Conservation (phyloP, 2,329 filamentous ascomycete species). For the Tympanopsis confertula region DNA sequence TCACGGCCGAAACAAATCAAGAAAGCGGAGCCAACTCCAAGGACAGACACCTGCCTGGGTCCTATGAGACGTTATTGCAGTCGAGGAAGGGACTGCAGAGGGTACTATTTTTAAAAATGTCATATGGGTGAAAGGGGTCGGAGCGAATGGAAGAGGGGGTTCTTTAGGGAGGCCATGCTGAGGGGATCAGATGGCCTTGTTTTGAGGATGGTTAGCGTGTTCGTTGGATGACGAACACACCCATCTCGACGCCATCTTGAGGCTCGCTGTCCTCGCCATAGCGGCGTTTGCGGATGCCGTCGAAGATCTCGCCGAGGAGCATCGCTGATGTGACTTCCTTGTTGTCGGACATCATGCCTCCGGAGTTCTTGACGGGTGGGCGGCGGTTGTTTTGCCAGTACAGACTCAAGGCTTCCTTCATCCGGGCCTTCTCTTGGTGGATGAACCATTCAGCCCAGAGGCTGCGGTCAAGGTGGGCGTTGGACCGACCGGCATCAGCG, state of each 20-base stretch:
- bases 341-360: slow-evolving; percentile 13
- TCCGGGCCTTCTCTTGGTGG: slow-evolving; percentile 48
- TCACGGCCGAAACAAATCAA: too few relatives aligned
- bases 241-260: slow-evolving; percentile 28
- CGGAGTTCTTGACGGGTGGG: slow-evolving; percentile 14
- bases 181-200: too few relatives aligned
- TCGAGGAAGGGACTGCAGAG: too few relatives aligned
- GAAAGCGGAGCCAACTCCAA: too few relatives aligned
- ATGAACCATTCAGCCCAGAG: slow-evolving; percentile 55
- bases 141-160: too few relatives aligned
- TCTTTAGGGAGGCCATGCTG: too few relatives aligned
- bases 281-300: slow-evolving; percentile 39
- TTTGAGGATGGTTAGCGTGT: slow-evolving; percentile 4
- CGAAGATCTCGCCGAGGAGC: slow-evolving; percentile 44
- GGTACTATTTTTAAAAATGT: too few relatives aligned
- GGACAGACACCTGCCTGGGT: too few relatives aligned
- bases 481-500: slow-evolving; percentile 35
- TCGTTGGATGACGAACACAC: slow-evolving; percentile 33
- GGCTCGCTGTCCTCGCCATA: slow-evolving; percentile 30
- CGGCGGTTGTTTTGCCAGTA: slow-evolving; percentile 26
- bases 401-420: slow-evolving; percentile 33
- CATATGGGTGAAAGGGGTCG: too few relatives aligned
- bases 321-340: slow-evolving; percentile 37
- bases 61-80: too few relatives aligned
- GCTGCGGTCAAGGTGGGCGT: slow-evolving; percentile 33